phyloP scores from a whole-genome alignment of 306 rosid genomes.

The Begonia masoniana region DNA sequence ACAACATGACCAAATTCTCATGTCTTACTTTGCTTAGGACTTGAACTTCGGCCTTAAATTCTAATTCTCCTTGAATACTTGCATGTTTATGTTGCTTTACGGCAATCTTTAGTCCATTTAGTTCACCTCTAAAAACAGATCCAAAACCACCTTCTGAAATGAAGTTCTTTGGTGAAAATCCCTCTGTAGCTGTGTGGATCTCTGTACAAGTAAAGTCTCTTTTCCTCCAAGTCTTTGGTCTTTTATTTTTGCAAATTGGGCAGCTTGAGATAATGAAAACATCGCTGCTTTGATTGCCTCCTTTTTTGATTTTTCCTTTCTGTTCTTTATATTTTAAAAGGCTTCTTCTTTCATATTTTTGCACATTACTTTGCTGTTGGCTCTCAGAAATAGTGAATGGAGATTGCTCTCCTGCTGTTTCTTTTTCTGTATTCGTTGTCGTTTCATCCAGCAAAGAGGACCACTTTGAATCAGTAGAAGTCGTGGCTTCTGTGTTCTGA shows the following conservation, averaged over 20 bases:
- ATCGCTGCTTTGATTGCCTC: conserved; percentile 13
- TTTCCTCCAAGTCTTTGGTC: conserved; percentile 41
- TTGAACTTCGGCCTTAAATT: conserved; percentile 63
- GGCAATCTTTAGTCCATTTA: conserved; percentile 49
- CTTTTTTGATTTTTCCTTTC: not conserved
- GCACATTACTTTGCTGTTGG: conserved; percentile 3
- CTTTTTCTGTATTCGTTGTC: conserved; percentile 10
- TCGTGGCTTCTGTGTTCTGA: not conserved
- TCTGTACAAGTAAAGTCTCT: conserved; percentile 55
- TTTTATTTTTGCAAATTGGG: conserved; percentile 37
- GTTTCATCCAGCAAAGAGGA: conserved; percentile 6
- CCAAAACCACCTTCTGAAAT: conserved; percentile 92
- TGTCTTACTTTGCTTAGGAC: conserved; percentile 73
- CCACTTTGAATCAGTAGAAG: not conserved
- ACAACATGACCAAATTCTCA: conserved; percentile 61
- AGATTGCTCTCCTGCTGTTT: conserved; percentile 15
- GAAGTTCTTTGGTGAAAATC: conserved; percentile 41
- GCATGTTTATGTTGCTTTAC: conserved; percentile 62
- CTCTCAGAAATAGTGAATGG: conserved; percentile 11
- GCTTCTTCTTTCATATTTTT: not conserved
- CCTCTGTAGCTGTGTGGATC: conserved; percentile 37
- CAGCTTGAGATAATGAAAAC: conserved; percentile 30
- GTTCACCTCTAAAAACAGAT: conserved; percentile 44
- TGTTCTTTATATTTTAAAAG: not conserved
- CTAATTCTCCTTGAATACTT: conserved; percentile 75